Conservation (phyloP, 2,329 filamentous ascomycete species). For the Mycogone perniciosa region DNA sequence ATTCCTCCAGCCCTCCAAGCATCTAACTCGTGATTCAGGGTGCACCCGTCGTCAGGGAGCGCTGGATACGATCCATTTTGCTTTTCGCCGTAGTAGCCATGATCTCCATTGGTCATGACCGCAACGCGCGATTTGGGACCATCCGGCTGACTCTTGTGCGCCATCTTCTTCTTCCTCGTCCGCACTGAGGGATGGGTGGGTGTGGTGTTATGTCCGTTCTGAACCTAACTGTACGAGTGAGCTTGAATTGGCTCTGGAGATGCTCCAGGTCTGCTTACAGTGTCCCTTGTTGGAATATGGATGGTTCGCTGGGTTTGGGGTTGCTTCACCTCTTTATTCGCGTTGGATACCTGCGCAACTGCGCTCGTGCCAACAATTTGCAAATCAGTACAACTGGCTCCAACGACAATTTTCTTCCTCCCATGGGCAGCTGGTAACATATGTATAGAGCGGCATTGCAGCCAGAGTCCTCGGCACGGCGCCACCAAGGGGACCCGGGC, state of each 20-base stretch:
- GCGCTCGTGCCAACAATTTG: no score
- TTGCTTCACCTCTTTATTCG: no score
- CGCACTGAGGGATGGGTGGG: background rate
- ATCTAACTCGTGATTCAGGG: conserved; percentile 20
- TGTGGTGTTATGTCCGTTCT: no score
- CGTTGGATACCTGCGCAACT: no score
- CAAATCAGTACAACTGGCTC: no score
- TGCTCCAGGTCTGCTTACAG: no score
- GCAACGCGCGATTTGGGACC: background rate
- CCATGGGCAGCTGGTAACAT: background rate
- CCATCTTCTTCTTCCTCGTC: background rate
- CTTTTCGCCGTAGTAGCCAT: background rate
- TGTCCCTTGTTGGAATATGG: no score
- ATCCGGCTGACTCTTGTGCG: background rate
- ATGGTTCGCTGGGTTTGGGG: no score
- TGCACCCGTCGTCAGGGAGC: conserved; percentile 18
- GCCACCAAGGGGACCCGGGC: background rate
- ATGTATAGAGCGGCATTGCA: background rate
- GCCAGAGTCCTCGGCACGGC: background rate
- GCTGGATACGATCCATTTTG: conserved; percentile 20
- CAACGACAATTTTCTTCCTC: background rate
- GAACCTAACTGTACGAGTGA: no score
- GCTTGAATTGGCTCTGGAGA: no score
- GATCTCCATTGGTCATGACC: conserved; percentile 9
- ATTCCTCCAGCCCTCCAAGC: conserved; percentile 49